These are phyloP conservation scores for Lactarius pseudohatsudake DNA, from an alignment of 768 basidiomycete species.

Conservation along the genomic window DNA sequence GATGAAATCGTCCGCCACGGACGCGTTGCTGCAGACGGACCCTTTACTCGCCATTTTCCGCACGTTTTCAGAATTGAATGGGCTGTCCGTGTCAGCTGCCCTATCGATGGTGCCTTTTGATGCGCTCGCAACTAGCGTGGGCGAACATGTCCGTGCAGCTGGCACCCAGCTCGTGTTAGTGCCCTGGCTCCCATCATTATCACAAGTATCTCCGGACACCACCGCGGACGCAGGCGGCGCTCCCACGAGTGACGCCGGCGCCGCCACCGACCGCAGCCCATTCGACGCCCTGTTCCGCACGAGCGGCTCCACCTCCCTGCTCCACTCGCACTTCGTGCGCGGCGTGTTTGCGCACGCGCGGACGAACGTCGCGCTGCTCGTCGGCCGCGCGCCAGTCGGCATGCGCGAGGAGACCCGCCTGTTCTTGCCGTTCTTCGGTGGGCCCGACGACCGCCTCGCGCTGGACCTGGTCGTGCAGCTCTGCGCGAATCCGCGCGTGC, in stretches of 20 bases:
- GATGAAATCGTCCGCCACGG: slow-evolving; percentile 63
- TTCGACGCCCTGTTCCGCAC: slow-evolving; percentile 66
- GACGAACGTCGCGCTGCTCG: slow-evolving; percentile 79
- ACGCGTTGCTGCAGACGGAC: slow-evolving; percentile 68
- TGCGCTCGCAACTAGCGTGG: slow-evolving; percentile 66
- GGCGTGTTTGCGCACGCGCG: slow-evolving; percentile 69
- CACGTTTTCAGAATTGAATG: slow-evolving; percentile 73
- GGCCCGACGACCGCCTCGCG: slow-evolving; percentile 88
- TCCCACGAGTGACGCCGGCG: slow-evolving; percentile 26
- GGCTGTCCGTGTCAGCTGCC: slow-evolving; percentile 59
- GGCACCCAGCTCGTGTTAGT: slow-evolving; percentile 75
- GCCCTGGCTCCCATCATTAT: slow-evolving; percentile 72
- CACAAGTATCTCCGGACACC: slow-evolving; percentile 14
- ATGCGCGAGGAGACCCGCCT: slow-evolving; percentile 53
- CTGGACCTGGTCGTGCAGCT: slow-evolving; percentile 83
- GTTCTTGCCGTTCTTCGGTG: slow-evolving; percentile 91
- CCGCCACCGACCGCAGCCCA: slow-evolving; percentile 47
- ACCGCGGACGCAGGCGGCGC: slow-evolving; percentile 17
- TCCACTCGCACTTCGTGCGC: slow-evolving; percentile 84
- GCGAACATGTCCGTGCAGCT: slow-evolving; percentile 59
- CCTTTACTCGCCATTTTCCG: slow-evolving; percentile 71
- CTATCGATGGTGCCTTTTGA: slow-evolving; percentile 77
- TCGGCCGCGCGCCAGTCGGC: slow-evolving; percentile 57
- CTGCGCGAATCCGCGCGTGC: slow-evolving; percentile 63
- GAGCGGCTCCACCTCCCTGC: slow-evolving; percentile 48